Evolutionary conservation across 164 flowering plant genomes (phyloP), one percentile per base, ranked within the genome.

Genomic region (Sextonia rubra): DNA sequence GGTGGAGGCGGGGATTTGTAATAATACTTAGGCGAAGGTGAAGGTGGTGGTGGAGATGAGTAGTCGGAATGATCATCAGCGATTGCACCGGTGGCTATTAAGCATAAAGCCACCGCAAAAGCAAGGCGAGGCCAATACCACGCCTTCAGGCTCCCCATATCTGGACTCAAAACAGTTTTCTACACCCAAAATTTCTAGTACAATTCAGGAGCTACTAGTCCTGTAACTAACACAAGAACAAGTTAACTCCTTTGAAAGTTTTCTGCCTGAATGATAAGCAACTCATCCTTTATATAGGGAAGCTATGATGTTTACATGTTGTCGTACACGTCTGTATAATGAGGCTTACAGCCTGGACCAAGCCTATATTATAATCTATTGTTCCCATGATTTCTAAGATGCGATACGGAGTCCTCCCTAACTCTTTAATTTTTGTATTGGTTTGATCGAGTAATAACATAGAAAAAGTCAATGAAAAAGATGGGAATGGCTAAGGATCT

Each of bases 81-180:
- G 22, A 15, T 29, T 4, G 47, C 67, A 27, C 47, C 20, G 67
- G 67, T 30, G 37, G 67, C 67, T 4, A 64, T 14, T 47, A 64
- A 17, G 67, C 67, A 64, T 29, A 64, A 14, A 12, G 67, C 67
- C 47, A 29, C 67, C 44, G 17, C 44, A 6, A 64, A 64, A 27
- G 20, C 67, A 18, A 64, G 67, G 67, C 67, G 14, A 3, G 67
- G 67, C 67, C 37, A 27, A 11, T 64, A 47, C 67, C 44, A 8
- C 8, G 47, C 67, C 67, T 25, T 64, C 67, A 29, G n/a, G 27
- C 67, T 64, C 18, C 44, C 20, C 67, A 26, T 29, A 26, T 8
- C 22, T 26, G 2, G 67, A 64, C 30, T 17, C 20, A 3, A 14
- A 24, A 26, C n/a, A 25, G 2, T 17, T 27, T 1, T 15, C 29